A percentile compares a stretch with the other conserved stretches of the same genome.
phyloP scores from a whole-genome alignment of 768 basidiomycete species.

The Lyophyllum atratum region DNA sequence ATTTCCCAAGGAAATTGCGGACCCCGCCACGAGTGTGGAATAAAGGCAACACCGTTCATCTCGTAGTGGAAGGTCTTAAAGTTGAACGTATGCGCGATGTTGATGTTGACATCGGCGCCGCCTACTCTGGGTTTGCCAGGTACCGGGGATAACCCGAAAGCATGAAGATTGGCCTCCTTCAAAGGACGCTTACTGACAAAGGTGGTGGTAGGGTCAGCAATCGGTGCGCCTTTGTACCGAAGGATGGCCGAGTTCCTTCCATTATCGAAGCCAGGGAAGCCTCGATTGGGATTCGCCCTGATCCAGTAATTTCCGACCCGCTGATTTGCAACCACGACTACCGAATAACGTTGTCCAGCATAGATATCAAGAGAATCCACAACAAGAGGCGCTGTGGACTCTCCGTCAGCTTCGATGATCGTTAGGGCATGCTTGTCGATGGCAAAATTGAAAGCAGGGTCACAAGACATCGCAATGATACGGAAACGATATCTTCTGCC shows the following conservation, averaged over 20 bases:
- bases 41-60: slow-evolving; percentile 26
- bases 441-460: slow-evolving; percentile 39
- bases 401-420: slow-evolving; percentile 45
- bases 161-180: slow-evolving; percentile 32
- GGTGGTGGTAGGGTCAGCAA: slow-evolving; percentile 37
- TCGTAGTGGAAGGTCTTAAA: slow-evolving; percentile 18
- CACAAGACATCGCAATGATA: slow-evolving; percentile 47
- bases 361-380: slow-evolving; percentile 45
- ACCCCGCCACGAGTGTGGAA: too few species aligned
- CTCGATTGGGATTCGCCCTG: slow-evolving; percentile 34
- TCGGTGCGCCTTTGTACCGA: slow-evolving; percentile 44
- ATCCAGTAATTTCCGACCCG: slow-evolving; percentile 55
- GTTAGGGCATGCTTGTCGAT: slow-evolving; percentile 37
- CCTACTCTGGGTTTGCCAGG: slow-evolving; percentile 40
- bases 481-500: slow-evolving; percentile 54
- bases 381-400: slow-evolving; percentile 21
- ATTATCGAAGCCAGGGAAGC: slow-evolving; percentile 28
- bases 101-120: slow-evolving; percentile 41
- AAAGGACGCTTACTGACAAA: slow-evolving; percentile 11
- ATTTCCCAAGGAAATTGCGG: too few species aligned
- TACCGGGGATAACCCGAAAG: slow-evolving; percentile 32
- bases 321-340: slow-evolving; percentile 46
- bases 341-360: slow-evolving; percentile 45
- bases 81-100: slow-evolving; percentile 26
- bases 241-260: slow-evolving; percentile 50